Evolutionary conservation across 768 basidiomycete genomes (phyloP).

Genomic region (Pilatotrama ljubarskyi): DNA sequence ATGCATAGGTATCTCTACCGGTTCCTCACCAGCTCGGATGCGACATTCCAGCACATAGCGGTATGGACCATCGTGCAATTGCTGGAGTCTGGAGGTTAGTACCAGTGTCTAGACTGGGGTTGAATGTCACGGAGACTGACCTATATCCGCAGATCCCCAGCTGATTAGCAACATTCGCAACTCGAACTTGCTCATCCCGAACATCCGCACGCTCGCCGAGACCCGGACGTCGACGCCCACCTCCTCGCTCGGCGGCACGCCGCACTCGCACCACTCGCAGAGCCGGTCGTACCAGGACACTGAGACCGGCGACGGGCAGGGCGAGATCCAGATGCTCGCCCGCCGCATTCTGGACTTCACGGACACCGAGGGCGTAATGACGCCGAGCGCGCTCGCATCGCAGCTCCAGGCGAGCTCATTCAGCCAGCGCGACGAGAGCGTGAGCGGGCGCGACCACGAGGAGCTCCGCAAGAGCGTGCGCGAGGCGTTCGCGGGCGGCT

Average conservation of each 20-base stretch:
- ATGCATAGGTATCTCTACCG: constrained; percentile 93
- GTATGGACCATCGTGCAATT: constrained; percentile 99
- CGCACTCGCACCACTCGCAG: constrained; percentile 66
- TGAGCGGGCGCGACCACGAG: constrained; percentile 62
- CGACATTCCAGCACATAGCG: constrained; percentile 99
- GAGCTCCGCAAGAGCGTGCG: constrained; percentile 80
- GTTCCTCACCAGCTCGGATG: constrained; percentile 90
- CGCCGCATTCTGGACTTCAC: constrained; percentile 86
- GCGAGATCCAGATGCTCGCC: constrained; percentile 86
- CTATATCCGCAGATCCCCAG: constrained; percentile 64
- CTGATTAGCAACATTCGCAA: constrained; percentile 87
- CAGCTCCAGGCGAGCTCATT: constrained; percentile 73
- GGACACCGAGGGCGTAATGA: constrained; percentile 58
- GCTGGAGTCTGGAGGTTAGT: constrained; percentile 87
- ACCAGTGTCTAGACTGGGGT: neutral
- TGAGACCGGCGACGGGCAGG: constrained; percentile 83
- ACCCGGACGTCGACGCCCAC: constrained; percentile 69
- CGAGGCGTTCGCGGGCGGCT: constrained; percentile 74
- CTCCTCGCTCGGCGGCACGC: constrained; percentile 70
- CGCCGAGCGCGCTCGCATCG: constrained; percentile 62
- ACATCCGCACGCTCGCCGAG: constrained; percentile 80
- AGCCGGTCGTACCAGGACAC: constrained; percentile 79
- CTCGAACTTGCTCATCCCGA: constrained; percentile 78
- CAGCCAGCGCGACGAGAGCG: constrained; percentile 55
- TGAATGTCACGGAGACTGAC: neutral